Base-by-base conservation (phyloP, 1,139 yeast genomes). In the Suhomyces guaymorum region DNA sequence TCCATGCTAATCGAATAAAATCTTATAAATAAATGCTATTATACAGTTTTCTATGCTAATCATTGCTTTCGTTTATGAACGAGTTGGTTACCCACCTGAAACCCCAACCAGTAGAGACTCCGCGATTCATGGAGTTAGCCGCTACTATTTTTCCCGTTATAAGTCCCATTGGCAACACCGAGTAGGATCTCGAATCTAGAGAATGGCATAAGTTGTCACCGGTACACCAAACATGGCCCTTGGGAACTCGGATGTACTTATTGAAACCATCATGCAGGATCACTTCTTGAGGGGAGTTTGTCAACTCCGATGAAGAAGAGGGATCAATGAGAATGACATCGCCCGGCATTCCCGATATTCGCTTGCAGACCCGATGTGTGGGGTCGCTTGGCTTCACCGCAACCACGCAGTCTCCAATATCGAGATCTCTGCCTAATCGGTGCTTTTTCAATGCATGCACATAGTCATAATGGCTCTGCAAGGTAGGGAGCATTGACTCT, bases 301-400 rank as follows among this genome's bases (percentile, higher is more conserved):
- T 78, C 23, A 78, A 64, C 33, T 63, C 63, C 3, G 82, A 73
- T 20, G 76, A 74, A 38, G 76, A 67, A 25, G 88, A 78, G 7
- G 97, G 97, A 55, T 90, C 97, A 2, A 88, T 71, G 41, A 84
- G 60, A 3, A 90, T 76, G 11, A 80, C 55, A 61, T 90, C 97
- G 1, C 97, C 97, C 0, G 97, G 95, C 96, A 90, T 84, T 0
- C 97, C 98, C 0, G 96, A 82, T 24, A 92, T 82, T 39, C 98
- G 69, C 55, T 92, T 92, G 54, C 97, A 92, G 3, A 92, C 95
- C 38, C 95, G 66, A 51, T 82, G 89, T 14, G 73, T 71, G 0
- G 96, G 95, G 46, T 86, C 94, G 2, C 95, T 87, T 1, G 98
- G 98, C 55, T 94, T 92, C 23, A 76, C 65, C 1, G 96, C 94